These are phyloP conservation scores for Vitis hybrid DNA, from an alignment of 177 flowering plant genomes.

Conservation along the genomic window DNA sequence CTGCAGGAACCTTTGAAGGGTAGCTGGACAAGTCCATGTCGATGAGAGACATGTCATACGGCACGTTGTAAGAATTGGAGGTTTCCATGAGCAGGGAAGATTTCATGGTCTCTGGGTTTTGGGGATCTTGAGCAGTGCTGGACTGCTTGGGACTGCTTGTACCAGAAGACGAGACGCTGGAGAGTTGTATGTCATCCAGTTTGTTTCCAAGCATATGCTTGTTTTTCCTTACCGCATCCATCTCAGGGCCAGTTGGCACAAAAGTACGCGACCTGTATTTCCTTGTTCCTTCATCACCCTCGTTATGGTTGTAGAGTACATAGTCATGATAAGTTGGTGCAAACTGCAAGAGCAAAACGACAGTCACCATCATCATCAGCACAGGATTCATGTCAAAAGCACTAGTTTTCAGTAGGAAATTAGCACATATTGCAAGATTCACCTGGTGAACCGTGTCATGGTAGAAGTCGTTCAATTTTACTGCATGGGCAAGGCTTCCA, in stretches of 20 bases:
- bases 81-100: slow-evolving; percentile 69
- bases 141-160: slow-evolving; percentile 53
- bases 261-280: slow-evolving; percentile 92
- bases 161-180: slow-evolving; percentile 62
- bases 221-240: slow-evolving; percentile 84
- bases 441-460: slow-evolving; percentile 99
- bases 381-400: no score
- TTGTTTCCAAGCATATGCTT: slow-evolving; percentile 62
- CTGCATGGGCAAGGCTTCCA: slow-evolving; percentile 84
- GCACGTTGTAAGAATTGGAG: slow-evolving; percentile 39
- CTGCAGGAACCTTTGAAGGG: slow-evolving; percentile 50
- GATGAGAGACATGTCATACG: slow-evolving; percentile 77
- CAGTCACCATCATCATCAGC: background rate
- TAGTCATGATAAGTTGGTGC: slow-evolving; percentile 98
- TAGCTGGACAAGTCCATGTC: slow-evolving; percentile 78
- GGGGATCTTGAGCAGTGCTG: slow-evolving; percentile 15
- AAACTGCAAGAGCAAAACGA: slow-evolving; percentile 52
- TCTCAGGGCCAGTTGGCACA: slow-evolving; percentile 94
- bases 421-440: background rate
- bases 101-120: slow-evolving; percentile 51
- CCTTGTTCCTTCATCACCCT: slow-evolving; percentile 76
- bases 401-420: no score
- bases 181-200: slow-evolving; percentile 63
- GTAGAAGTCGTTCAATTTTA: slow-evolving; percentile 87
- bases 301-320: slow-evolving; percentile 83